Conservation (phyloP, 805 yeast species). For the Saccharomycopsis javanensis region DNA sequence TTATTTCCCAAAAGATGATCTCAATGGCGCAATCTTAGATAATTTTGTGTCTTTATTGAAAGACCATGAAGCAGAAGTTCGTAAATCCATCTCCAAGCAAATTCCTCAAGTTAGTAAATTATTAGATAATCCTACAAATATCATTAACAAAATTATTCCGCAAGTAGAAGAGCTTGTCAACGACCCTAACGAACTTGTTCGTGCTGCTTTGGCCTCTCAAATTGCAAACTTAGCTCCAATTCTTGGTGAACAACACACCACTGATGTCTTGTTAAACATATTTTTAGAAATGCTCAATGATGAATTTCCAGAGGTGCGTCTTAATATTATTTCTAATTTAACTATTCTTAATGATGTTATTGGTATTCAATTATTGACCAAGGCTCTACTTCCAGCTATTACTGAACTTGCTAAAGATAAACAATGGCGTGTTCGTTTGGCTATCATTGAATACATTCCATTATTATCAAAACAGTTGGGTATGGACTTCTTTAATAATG, state of each 20-base stretch:
- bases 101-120: constrained; percentile 64
- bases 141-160: constrained; percentile 68
- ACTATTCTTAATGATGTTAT: constrained; percentile 89
- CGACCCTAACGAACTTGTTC: constrained; percentile 87
- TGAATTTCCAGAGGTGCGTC: constrained; percentile 91
- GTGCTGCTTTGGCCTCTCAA: constrained; percentile 85
- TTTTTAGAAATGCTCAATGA: constrained; percentile 91
- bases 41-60: constrained; percentile 66
- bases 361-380: constrained; percentile 81
- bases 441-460: constrained; percentile 94
- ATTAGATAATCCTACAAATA: constrained; percentile 34
- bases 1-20: constrained; percentile 48
- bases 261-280: constrained; percentile 74
- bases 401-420: constrained; percentile 92
- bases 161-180: constrained; percentile 72
- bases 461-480: constrained; percentile 90
- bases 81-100: constrained; percentile 90
- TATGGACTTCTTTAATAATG: constrained; percentile 84
- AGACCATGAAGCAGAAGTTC: constrained; percentile 93
- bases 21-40: constrained; percentile 40
- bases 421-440: constrained; percentile 96
- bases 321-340: constrained; percentile 86
- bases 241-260: constrained; percentile 75
- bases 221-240: constrained; percentile 81
- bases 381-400: constrained; percentile 87